Evolutionary conservation across 352 stramenopile species (phyloP).

Genomic region (Phytophthora cajani): DNA sequence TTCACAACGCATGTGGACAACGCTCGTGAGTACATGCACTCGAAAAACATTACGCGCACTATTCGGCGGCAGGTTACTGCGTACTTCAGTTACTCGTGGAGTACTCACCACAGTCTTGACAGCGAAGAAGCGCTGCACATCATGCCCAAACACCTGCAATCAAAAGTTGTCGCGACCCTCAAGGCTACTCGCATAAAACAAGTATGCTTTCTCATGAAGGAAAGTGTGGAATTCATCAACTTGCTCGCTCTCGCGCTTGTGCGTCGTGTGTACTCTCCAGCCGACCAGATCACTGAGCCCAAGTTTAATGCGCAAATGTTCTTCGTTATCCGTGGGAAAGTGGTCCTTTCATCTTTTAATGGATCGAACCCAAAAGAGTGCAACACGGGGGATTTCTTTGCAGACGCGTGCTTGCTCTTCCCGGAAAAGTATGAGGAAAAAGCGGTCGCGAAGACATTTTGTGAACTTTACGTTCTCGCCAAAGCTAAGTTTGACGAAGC

Average conservation of each 20-base stretch:
- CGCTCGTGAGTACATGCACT: conserved; percentile 76
- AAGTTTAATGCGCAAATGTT: conserved; percentile 85
- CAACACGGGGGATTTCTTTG: conserved; percentile 74
- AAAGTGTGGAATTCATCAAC: conserved; percentile 82
- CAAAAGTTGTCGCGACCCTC: conserved; percentile 66
- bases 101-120: conserved; percentile 69
- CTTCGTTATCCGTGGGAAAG: conserved; percentile 71
- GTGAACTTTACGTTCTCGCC: conserved; percentile 79
- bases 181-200: conserved; percentile 74
- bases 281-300: conserved; percentile 71
- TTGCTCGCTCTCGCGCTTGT: conserved; percentile 60
- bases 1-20: conserved; percentile 78
- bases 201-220: conserved; percentile 77
- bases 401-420: conserved; percentile 61
- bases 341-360: conserved; percentile 63
- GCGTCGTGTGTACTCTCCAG: conserved; percentile 64
- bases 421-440: conserved; percentile 77
- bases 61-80: conserved; percentile 60
- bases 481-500: conserved; percentile 72
- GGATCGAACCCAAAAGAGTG: conserved; percentile 61
- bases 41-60: conserved; percentile 57
- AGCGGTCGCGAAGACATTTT: conserved; percentile 81
- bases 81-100: conserved; percentile 77
- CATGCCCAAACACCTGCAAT: conserved; percentile 69
- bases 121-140: conserved; percentile 65